Base-by-base conservation (phyloP, 2,329 filamentous ascomycete species). In the Neurospora sp. region DNA sequence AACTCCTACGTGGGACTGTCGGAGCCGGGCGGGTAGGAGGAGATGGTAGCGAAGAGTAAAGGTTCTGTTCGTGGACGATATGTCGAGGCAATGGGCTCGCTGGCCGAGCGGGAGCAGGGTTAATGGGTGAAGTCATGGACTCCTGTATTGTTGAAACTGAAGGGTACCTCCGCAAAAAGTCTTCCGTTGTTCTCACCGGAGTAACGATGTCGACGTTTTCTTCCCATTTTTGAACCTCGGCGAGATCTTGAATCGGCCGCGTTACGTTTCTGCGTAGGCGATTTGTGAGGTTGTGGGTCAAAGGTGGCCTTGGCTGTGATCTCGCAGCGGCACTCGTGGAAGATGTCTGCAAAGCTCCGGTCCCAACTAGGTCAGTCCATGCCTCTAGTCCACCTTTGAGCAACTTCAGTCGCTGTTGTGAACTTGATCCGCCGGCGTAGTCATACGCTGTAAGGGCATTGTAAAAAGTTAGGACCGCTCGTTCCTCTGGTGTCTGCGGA, bases 361-460 rank as follows among this genome's bases (percentile, higher is more conserved):
- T 81, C 2, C 96, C 95, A 75, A 97, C 84, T n/a, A 96, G 80
- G 75, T 96, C 90, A 19, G 89, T 82, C 96, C 96, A 99, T 4
- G 93, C 92, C 74, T 94, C 89, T 11, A 99, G 79, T 0, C 96
- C 96, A 19, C 96, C 96, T 68, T 87, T 83, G 1, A 99, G 82
- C 39, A 99, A 84, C 69, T 93, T 91, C 0, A 95, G 94, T 3
- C 87, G 85, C 36, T 89, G 52, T 71, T 38, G 74, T 70, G 28
- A 40, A 15, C 66, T 72, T 43, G 70, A 68, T 33, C 68, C 70
- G 28, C 69, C 72, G 4, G 72, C 89, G 70, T 91, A 91, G 74
- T 94, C 97, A 79, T 94, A 96, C 70, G 96, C 90, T 68, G 90
- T 89, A 4, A 99, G 82, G 0, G 95, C 93, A 72, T 93, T 90